phyloP scores from a whole-genome alignment of 306 rosid species.

The Potentilla sterilis region DNA sequence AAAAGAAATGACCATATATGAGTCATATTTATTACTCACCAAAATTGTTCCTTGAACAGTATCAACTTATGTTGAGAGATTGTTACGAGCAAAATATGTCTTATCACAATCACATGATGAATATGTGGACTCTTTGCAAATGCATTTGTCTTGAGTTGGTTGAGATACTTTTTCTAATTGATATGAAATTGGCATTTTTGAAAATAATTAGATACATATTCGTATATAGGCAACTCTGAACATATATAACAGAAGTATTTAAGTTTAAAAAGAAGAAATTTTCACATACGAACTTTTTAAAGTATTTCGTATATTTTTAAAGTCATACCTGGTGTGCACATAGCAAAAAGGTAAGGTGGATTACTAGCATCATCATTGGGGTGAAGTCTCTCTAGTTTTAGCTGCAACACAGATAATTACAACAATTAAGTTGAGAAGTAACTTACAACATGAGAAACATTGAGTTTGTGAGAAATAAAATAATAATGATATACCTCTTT shows the following conservation, averaged over 20 bases:
- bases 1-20: background rate
- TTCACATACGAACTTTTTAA: background rate
- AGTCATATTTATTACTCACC: slow-evolving; percentile 34
- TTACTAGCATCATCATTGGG: slow-evolving; percentile 30
- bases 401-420: slow-evolving; percentile 28
- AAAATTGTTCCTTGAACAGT: slow-evolving; percentile 56
- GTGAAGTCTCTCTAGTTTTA: slow-evolving; percentile 39
- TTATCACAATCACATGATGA: slow-evolving; percentile 14
- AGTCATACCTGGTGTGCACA: slow-evolving; percentile 49
- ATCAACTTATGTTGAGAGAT: slow-evolving; percentile 25
- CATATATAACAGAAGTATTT: background rate
- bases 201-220: background rate
- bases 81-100: slow-evolving; percentile 19
- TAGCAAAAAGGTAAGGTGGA: slow-evolving; percentile 44
- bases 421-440: background rate
- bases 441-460: background rate
- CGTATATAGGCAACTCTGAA: background rate
- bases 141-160: slow-evolving; percentile 20
- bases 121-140: slow-evolving; percentile 8
- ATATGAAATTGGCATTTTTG: background rate
- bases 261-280: background rate
- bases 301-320: background rate
- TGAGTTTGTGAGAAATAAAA: background rate
- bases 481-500: slow-evolving; percentile 24
- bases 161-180: slow-evolving; percentile 10